Conservation (phyloP, 306 rosid genomes). For the Lotus japonicus region DNA sequence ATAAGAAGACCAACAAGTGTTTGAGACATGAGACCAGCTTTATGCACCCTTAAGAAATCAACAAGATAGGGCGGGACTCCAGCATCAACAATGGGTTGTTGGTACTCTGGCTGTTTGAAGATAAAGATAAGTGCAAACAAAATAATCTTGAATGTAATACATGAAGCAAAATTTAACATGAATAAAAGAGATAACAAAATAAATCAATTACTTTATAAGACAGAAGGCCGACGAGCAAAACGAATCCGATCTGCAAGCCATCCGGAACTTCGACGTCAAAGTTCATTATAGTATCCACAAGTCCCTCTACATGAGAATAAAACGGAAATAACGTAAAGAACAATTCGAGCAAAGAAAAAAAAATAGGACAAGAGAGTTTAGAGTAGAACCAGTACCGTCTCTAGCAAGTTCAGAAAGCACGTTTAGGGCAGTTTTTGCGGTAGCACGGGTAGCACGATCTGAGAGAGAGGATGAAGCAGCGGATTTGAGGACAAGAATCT, state of each 20-base stretch:
- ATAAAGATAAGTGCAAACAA: slow-evolving; percentile 2
- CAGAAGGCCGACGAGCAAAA: no score
- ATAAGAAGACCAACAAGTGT: slow-evolving; percentile 33
- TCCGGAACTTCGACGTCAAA: no score
- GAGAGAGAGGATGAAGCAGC: not conserved
- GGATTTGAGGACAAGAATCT: not conserved
- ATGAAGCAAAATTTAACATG: no score
- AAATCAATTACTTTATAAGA: no score
- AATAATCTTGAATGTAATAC: not conserved
- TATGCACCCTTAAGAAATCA: slow-evolving; percentile 37
- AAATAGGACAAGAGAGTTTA: no score
- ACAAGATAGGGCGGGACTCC: slow-evolving; percentile 55
- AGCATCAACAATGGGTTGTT: slow-evolving; percentile 46
- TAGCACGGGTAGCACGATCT: fast-evolving
- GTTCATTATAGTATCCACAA: no score
- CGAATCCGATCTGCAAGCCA: no score
- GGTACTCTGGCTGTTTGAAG: slow-evolving; percentile 48
- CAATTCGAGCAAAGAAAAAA: no score
- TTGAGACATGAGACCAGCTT: slow-evolving; percentile 5
- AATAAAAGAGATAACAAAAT: no score
- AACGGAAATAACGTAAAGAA: no score
- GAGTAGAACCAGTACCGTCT: no score
- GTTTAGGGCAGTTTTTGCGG: not conserved
- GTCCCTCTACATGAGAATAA: no score
- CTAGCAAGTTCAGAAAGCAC: not conserved